Conservation (phyloP, 768 basidiomycete genomes). For the Hygrocybe coccinea region DNA sequence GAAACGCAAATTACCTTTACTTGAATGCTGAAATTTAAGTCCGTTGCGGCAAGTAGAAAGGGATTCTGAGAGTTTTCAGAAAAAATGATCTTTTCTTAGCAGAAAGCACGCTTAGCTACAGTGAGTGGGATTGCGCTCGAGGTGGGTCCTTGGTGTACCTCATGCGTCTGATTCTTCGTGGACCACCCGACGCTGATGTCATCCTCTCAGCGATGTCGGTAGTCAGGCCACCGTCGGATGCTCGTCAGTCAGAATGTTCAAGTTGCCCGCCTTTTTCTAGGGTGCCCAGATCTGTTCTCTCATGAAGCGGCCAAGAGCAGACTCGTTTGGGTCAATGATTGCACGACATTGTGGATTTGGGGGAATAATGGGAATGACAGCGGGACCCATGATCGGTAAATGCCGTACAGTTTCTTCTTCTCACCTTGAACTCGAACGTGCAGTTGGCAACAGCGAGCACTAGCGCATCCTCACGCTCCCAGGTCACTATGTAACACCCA, state of each 20-base stretch:
- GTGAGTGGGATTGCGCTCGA: too few relatives aligned
- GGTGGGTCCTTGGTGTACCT: too few relatives aligned
- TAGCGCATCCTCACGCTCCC: too few relatives aligned
- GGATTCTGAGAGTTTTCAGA: too few relatives aligned
- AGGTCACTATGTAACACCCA: too few relatives aligned
- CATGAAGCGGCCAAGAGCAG: constrained; percentile 53
- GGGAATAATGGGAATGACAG: constrained; percentile 47
- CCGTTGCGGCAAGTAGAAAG: too few relatives aligned
- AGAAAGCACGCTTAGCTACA: too few relatives aligned
- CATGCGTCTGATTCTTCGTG: constrained; percentile 44
- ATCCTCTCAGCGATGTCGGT: constrained; percentile 52
- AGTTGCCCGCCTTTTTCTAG: constrained; percentile 70
- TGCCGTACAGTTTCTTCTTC: constrained; percentile 29
- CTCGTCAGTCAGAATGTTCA: constrained; percentile 65
- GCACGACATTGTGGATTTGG: constrained; percentile 35
- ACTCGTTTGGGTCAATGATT: constrained; percentile 56
- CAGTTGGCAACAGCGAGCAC: constrained; percentile 27
- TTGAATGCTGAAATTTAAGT: too few relatives aligned
- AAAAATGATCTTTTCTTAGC: too few relatives aligned
- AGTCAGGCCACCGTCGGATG: constrained; percentile 55
- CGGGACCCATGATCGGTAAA: too few relatives aligned
- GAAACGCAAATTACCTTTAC: too few relatives aligned
- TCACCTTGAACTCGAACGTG: constrained; percentile 31
- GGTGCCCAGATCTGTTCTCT: constrained; percentile 66
- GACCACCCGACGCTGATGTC: constrained; percentile 34